Evolutionary conservation across 2,329 filamentous ascomycete species (phyloP).

Genomic region (Aspergillus sp.): DNA sequence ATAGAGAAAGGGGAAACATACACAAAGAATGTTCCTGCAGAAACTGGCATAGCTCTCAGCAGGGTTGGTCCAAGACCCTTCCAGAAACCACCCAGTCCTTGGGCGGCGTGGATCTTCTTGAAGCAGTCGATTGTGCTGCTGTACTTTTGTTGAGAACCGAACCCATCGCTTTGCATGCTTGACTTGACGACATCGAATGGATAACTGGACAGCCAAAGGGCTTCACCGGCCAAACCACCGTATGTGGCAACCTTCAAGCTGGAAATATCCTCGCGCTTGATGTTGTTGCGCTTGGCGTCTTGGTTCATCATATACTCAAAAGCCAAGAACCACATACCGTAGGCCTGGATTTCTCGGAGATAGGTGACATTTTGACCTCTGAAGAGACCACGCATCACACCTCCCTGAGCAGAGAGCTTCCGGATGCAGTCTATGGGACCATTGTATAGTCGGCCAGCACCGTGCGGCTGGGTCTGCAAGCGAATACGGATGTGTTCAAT

Average conservation of each 20-base stretch:
- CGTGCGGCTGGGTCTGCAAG: conserved; percentile 93
- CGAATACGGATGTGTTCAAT: conserved; percentile 97
- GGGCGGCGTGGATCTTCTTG: conserved; percentile 69
- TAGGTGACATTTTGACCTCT: conserved; percentile 83
- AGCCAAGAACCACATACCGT: conserved; percentile 89
- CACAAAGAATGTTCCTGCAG: conserved; percentile 94
- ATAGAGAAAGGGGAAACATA: conserved; percentile 27
- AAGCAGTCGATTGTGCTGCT: conserved; percentile 86
- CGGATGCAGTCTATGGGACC: conserved; percentile 88
- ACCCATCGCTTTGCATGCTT: conserved; percentile 98
- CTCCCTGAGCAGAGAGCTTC: conserved; percentile 68
- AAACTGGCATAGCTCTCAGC: conserved; percentile 93
- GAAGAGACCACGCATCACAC: conserved; percentile 71
- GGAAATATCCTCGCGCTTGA: conserved; percentile 72
- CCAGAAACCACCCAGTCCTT: conserved; percentile 85
- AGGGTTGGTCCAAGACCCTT: conserved; percentile 88
- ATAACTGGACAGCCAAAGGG: conserved; percentile 88
- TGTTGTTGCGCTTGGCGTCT: conserved; percentile 72
- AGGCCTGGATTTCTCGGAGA: conserved; percentile 85
- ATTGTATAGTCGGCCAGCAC: conserved; percentile 67
- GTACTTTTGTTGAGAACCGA: conserved; percentile 68
- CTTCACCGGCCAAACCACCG: conserved; percentile 89
- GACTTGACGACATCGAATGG: conserved; percentile 98
- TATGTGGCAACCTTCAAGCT: conserved; percentile 85
- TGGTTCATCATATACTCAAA: conserved; percentile 97